Evolutionary conservation across 371 early-diverging fungal genomes (phyloP).

Genomic region (Actinomucor elegans): DNA sequence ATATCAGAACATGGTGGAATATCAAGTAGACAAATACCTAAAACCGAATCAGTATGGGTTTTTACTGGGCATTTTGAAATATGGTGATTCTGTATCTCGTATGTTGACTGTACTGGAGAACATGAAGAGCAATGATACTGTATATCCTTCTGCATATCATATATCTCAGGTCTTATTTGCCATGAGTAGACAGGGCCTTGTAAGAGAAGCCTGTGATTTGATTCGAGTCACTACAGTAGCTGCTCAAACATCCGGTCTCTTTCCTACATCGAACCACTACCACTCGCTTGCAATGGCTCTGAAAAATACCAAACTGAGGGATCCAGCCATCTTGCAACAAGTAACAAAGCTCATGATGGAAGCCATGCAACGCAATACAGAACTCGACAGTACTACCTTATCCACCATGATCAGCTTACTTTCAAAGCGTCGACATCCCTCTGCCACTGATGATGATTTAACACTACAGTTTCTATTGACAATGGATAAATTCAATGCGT

Average conservation of each 20-base stretch:
- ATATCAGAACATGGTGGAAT: constrained; percentile 32
- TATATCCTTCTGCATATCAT: constrained; percentile 2
- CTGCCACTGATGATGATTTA: constrained; percentile 7
- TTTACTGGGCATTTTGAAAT: constrained; percentile 38
- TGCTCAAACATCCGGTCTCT: background rate
- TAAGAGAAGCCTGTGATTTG: constrained; percentile 19
- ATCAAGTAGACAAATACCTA: constrained; percentile 22
- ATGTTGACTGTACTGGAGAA: constrained; percentile 31
- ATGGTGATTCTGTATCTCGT: constrained; percentile 14
- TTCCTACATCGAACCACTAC: constrained; percentile 23
- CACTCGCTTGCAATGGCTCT: constrained; percentile 34
- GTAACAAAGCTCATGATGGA: constrained; percentile 22
- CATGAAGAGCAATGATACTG: constrained; percentile 16
- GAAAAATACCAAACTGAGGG: constrained; percentile 1
- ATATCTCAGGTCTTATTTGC: constrained; percentile 39
- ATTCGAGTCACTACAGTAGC: constrained; percentile 10
- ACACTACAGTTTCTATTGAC: constrained; percentile 30
- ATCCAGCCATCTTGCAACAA: constrained; percentile 1
- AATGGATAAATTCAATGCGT: constrained; percentile 10
- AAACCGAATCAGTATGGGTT: constrained; percentile 39
- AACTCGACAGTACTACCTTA: constrained; percentile 26
- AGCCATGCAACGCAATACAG: constrained; percentile 18
- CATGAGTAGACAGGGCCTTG: constrained; percentile 29
- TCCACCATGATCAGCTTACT: constrained; percentile 28
- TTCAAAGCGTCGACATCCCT: constrained; percentile 10